Evolutionary conservation across 2,329 filamentous ascomycete genomes (phyloP).

Genomic region (Penicillium sp.): DNA sequence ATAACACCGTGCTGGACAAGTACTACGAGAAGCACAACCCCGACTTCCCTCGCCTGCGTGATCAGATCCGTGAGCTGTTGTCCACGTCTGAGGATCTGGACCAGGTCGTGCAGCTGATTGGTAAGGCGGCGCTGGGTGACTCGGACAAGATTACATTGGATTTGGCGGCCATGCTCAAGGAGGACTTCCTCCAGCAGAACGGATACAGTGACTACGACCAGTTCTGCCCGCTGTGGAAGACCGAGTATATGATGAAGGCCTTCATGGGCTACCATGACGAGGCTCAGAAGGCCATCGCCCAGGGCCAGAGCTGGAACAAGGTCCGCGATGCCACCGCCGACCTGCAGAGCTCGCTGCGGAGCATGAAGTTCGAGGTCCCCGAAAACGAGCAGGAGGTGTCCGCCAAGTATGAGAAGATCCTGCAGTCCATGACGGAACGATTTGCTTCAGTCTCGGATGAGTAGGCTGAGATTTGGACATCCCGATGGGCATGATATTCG

Average conservation of each 20-base stretch:
- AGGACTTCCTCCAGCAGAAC: slow-evolving; percentile 99
- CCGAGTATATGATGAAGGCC: slow-evolving; percentile 99
- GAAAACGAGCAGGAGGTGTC: slow-evolving; percentile 77
- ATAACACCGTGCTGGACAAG: slow-evolving; percentile 83
- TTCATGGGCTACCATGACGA: slow-evolving; percentile 99
- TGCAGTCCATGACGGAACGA: slow-evolving; percentile 93
- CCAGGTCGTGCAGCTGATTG: slow-evolving; percentile 97
- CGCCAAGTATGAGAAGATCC: slow-evolving; percentile 94
- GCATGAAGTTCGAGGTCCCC: slow-evolving; percentile 96
- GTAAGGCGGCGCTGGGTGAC: slow-evolving; percentile 94
- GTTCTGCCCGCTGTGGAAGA: slow-evolving; percentile 99
- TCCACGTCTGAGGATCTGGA: slow-evolving; percentile 96
- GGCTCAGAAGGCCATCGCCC: slow-evolving; percentile 89
- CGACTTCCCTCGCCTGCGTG: slow-evolving; percentile 89
- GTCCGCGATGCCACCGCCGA: slow-evolving; percentile 88
- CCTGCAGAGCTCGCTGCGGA: slow-evolving; percentile 80
- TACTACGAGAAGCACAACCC: slow-evolving; percentile 93
- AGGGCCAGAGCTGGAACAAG: slow-evolving; percentile 91
- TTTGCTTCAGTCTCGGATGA: slow-evolving; percentile 96
- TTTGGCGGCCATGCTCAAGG: slow-evolving; percentile 88
- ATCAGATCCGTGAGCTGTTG: slow-evolving; percentile 91
- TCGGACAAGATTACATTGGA: slow-evolving; percentile 98
- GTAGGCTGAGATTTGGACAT: slow-evolving; percentile 54
- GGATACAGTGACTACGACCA: slow-evolving; percentile 99
- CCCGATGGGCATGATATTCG: slow-evolving; percentile 4